phyloP scores from a whole-genome alignment of 1,284 basidiomycete species.

The Fistulinella cinereoalba region DNA sequence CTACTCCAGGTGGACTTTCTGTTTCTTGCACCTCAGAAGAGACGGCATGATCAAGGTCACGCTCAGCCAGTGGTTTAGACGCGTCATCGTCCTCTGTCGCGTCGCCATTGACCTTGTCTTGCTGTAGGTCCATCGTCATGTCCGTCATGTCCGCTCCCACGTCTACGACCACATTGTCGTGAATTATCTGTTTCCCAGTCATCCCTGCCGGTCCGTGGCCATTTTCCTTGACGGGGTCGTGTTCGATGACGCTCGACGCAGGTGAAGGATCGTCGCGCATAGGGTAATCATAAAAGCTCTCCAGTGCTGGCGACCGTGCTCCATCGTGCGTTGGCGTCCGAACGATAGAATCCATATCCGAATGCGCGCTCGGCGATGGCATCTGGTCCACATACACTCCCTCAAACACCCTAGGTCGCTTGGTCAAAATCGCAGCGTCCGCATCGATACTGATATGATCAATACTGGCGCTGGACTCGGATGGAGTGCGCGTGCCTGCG shows the following conservation, averaged over 20 bases:
- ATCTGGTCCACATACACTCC: constrained; percentile 16
- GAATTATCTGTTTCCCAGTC: neutral
- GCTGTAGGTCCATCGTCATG: neutral
- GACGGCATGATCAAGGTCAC: neutral
- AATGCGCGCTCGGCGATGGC: constrained; percentile 25
- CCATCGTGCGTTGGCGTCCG: constrained; percentile 28
- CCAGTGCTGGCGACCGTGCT: constrained; percentile 25
- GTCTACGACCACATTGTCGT: neutral
- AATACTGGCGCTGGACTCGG: constrained; percentile 5
- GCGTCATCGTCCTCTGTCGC: neutral
- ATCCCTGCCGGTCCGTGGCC: constrained; percentile 1
- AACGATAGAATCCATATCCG: constrained; percentile 28
- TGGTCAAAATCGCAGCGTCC: too few relatives aligned
- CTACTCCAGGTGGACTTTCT: constrained; percentile 1
- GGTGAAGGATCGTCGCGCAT: constrained; percentile 27
- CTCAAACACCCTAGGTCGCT: neutral
- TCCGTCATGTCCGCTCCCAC: neutral
- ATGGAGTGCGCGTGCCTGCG: constrained; percentile 4
- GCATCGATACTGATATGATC: too few relatives aligned
- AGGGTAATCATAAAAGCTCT: constrained; percentile 29
- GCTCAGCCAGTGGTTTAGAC: neutral
- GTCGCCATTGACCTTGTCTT: neutral
- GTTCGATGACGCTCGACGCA: constrained; percentile 31
- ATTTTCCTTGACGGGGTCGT: constrained; percentile 22
- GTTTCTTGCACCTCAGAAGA: constrained; percentile 2